Evolutionary conservation across 768 basidiomycete species (phyloP).

Genomic region (Mycena vulgaris): DNA sequence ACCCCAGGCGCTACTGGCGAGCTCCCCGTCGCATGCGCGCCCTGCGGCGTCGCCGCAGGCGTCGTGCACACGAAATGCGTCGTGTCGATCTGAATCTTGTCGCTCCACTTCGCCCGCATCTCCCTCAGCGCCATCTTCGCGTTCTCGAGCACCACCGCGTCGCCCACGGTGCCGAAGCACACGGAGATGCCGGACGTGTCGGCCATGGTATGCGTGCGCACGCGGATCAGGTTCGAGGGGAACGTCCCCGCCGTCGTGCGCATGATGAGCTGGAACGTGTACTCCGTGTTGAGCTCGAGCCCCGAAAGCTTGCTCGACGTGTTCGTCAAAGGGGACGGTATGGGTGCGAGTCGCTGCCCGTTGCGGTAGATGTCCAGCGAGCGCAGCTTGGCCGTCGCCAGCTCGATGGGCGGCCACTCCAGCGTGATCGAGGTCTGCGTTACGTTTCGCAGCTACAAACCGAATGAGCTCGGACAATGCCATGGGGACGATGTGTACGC

Average conservation of each 20-base stretch:
- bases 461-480: not conserved
- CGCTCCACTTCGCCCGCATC: slow-evolving; percentile 93
- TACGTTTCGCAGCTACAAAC: slow-evolving; percentile 83
- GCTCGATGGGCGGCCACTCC: slow-evolving; percentile 91
- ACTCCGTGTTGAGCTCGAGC: slow-evolving; percentile 86
- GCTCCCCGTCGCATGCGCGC: slow-evolving; percentile 69
- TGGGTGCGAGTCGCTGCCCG: slow-evolving; percentile 87
- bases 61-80: slow-evolving; percentile 98
- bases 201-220: slow-evolving; percentile 93
- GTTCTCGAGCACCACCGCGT: slow-evolving; percentile 81
- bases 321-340: slow-evolving; percentile 86
- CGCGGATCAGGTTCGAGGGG: slow-evolving; percentile 86
- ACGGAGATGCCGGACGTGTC: slow-evolving; percentile 96
- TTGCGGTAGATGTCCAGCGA: slow-evolving; percentile 96
- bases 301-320: slow-evolving; percentile 92
- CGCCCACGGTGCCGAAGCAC: slow-evolving; percentile 93
- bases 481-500: slow-evolving; percentile 36
- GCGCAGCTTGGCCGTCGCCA: slow-evolving; percentile 90
- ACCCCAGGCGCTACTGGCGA: slow-evolving; percentile 76
- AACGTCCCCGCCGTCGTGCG: slow-evolving; percentile 94
- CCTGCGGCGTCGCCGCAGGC: slow-evolving; percentile 77
- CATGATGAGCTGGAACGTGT: slow-evolving; percentile 94
- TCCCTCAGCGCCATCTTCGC: slow-evolving; percentile 84
- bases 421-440: slow-evolving; percentile 98
- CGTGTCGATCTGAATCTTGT: slow-evolving; percentile 97